Evolutionary conservation across 148 eudicot genomes (phyloP).

Genomic region (Diospyros kaki): DNA sequence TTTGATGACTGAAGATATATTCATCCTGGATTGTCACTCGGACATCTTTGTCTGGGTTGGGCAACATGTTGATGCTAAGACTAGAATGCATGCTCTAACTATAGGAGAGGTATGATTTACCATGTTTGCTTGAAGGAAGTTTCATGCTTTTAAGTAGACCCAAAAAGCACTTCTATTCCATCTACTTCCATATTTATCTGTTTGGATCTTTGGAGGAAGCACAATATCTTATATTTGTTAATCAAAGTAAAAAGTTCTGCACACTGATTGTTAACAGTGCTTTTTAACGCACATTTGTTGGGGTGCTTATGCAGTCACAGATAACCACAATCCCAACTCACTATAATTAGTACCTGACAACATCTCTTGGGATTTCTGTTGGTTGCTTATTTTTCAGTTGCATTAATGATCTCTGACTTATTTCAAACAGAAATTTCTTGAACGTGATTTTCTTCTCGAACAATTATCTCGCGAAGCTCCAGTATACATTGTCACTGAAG

Average conservation of each 20-base stretch:
- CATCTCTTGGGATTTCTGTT: slow-evolving; percentile 6
- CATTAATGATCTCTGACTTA: slow-evolving; percentile 4
- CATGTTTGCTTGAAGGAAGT: slow-evolving; percentile 6
- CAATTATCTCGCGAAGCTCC: slow-evolving; percentile 70
- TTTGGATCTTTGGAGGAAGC: not conserved
- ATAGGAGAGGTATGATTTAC: slow-evolving; percentile 68
- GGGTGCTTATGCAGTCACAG: too few species aligned
- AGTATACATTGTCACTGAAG: slow-evolving; percentile 72
- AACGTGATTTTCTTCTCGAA: slow-evolving; percentile 72
- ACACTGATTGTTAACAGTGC: not conserved
- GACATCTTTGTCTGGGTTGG: slow-evolving; percentile 95
- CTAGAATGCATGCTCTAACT: slow-evolving; percentile 54
- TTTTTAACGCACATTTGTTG: too few species aligned
- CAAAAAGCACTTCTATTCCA: not conserved
- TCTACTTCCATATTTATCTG: not conserved
- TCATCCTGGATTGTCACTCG: slow-evolving; percentile 77
- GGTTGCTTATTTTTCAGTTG: not conserved
- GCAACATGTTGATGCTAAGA: slow-evolving; percentile 73
- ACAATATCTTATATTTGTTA: not conserved
- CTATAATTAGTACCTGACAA: not conserved
- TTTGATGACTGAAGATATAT: slow-evolving; percentile 93
- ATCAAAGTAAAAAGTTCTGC: not conserved
- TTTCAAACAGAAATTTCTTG: slow-evolving; percentile 77
- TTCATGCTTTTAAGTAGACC: slow-evolving; percentile 1
- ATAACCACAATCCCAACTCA: not conserved